Percentiles rank a stretch among this genome's conserved stretches.
phyloP scores from a whole-genome alignment of 768 basidiomycete genomes.

The Pholiota microspora region DNA sequence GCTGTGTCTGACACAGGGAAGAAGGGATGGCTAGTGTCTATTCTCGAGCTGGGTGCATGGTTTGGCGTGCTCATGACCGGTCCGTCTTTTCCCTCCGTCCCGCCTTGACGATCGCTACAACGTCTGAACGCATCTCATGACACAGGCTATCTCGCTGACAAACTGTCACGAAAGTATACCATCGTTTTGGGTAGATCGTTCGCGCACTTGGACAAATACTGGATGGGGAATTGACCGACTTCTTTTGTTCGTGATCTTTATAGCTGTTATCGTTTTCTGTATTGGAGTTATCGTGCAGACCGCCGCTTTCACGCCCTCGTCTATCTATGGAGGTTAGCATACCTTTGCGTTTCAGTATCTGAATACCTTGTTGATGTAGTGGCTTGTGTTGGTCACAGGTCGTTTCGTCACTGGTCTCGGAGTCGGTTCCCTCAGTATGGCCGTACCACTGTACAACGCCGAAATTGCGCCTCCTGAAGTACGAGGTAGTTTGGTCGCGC shows the following conservation, averaged over 20 bases:
- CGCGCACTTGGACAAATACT: not conserved
- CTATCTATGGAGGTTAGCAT: conserved; percentile 58
- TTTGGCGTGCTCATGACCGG: conserved; percentile 72
- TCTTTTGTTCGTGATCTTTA: not conserved
- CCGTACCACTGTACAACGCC: conserved; percentile 77
- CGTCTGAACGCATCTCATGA: not conserved
- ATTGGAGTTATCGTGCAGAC: conserved; percentile 77
- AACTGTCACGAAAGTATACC: conserved; percentile 70
- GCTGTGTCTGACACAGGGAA: conserved; percentile 49
- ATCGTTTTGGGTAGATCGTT: conserved; percentile 48
- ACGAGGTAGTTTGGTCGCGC: conserved; percentile 74
- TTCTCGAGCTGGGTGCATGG: conserved; percentile 77
- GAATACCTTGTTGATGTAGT: not conserved
- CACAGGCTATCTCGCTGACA: conserved; percentile 62
- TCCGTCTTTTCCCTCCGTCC: conserved; percentile 7
- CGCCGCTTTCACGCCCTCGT: conserved; percentile 50
- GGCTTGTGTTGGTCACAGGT: conserved; percentile 26
- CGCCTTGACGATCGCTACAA: not conserved
- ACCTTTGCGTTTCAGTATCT: not conserved
- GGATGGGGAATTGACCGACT: conserved; percentile 14
- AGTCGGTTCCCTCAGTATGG: conserved; percentile 79
- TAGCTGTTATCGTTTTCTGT: conserved; percentile 60
- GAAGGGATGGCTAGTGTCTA: conserved; percentile 73
- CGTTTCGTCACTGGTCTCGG: conserved; percentile 80
- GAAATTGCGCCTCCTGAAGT: conserved; percentile 79